phyloP scores from a whole-genome alignment of 805 yeast species.

The Priceomyces castillae region DNA sequence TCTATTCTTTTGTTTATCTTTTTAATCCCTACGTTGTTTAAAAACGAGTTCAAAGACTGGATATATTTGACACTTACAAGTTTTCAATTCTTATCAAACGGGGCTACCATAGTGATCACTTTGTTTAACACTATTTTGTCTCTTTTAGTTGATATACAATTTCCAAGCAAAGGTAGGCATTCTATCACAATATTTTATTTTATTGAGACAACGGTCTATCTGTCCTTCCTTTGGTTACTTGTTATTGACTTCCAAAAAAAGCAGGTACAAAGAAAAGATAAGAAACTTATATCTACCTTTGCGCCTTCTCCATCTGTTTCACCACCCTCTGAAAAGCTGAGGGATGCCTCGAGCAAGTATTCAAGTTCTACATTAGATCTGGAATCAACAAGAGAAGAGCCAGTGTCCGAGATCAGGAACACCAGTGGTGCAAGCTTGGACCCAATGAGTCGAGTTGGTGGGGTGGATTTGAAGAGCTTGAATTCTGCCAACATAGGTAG shows the following conservation, averaged over 20 bases:
- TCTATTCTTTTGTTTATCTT: conserved; percentile 1
- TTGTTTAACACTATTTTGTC: conserved; percentile 4
- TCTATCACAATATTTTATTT: neutral
- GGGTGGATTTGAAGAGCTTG: neutral
- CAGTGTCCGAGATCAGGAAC: neutral
- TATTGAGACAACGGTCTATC: neutral
- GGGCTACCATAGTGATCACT: neutral
- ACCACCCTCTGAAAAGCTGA: neutral
- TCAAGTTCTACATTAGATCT: conserved; percentile 2
- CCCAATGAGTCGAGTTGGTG: neutral
- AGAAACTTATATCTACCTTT: conserved; percentile 8
- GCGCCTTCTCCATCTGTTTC: conserved; percentile 8
- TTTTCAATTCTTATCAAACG: neutral
- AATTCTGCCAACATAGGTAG: neutral
- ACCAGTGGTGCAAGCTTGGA: neutral
- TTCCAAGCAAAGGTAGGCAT: conserved; percentile 4
- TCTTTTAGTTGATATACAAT: conserved; percentile 3
- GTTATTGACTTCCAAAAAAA: conserved; percentile 1
- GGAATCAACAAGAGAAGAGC: neutral
- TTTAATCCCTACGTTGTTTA: neutral
- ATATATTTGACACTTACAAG: neutral
- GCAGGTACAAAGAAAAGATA: conserved; percentile 7
- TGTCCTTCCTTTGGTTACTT: neutral
- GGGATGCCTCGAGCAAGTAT: conserved; percentile 4
- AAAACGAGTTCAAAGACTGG: neutral